Evolutionary conservation across 2,329 filamentous ascomycete species (phyloP).

Genomic region (Neofusicoccum laricinum): DNA sequence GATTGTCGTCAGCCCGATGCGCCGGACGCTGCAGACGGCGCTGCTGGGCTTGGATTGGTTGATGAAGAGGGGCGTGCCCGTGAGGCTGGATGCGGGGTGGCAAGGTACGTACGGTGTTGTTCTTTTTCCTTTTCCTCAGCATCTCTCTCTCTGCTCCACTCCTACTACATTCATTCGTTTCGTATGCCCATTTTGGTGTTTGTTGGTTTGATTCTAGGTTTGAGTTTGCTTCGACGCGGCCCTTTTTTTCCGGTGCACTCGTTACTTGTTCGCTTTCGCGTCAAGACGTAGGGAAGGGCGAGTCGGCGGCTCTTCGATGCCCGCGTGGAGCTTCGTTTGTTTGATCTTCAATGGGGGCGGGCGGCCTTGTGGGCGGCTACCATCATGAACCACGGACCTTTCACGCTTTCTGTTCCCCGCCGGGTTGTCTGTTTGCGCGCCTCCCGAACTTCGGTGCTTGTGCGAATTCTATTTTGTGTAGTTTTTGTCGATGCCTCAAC

Average conservation of each 20-base stretch:
- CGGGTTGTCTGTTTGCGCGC: no score
- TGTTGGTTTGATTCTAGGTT: neutral
- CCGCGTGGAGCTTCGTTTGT: neutral
- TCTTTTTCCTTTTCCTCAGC: neutral
- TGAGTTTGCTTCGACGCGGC: neutral
- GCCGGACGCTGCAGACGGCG: conserved; percentile 64
- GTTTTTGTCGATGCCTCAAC: no score
- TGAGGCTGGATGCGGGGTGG: conserved; percentile 61
- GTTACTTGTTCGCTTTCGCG: neutral
- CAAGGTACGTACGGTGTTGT: conserved; percentile 49
- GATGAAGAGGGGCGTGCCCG: conserved; percentile 51
- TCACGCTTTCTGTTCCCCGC: no score
- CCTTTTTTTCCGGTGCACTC: neutral
- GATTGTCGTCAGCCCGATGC: conserved; percentile 64
- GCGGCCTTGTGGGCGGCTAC: neutral
- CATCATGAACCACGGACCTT: neutral
- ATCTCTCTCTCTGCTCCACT: neutral
- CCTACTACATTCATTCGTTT: no score
- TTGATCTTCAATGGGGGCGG: neutral
- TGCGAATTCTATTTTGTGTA: no score
- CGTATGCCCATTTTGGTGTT: no score
- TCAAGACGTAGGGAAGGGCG: no score
- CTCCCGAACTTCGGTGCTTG: no score
- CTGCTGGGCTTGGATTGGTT: conserved; percentile 58
- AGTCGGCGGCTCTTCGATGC: no score